Evolutionary conservation across 2,329 filamentous ascomycete genomes (phyloP).

Genomic region (Blumeria graminis): DNA sequence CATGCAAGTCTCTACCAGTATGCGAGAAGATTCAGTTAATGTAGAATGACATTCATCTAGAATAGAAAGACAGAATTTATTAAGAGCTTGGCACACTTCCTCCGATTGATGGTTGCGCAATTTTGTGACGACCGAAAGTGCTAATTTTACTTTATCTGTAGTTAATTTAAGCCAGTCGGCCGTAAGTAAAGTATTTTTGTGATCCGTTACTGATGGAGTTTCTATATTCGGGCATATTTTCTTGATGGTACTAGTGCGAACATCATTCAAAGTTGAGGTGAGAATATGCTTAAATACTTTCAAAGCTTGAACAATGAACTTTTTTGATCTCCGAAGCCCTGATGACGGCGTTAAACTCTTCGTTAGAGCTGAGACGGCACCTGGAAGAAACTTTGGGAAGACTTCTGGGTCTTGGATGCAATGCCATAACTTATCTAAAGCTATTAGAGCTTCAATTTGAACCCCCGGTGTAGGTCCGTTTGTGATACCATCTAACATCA

Average conservation of each 20-base stretch:
- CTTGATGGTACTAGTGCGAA: constrained; percentile 23
- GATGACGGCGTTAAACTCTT: constrained; percentile 45
- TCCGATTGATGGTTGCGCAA: constrained; percentile 44
- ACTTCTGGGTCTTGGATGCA: constrained; percentile 49
- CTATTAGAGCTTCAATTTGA: constrained; percentile 43
- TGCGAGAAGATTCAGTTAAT: constrained; percentile 39
- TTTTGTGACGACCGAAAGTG: constrained; percentile 53
- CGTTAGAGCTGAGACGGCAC: constrained; percentile 59
- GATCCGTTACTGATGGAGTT: constrained; percentile 9
- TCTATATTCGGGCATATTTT: constrained; percentile 3
- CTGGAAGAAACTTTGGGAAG: constrained; percentile 66
- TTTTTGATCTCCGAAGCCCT: constrained; percentile 31
- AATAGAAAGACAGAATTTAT: constrained; percentile 47
- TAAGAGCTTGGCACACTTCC: constrained; percentile 43
- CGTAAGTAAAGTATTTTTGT: constrained; percentile 18
- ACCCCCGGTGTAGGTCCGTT: constrained; percentile 40
- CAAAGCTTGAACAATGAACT: constrained; percentile 38
- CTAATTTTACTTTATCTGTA: constrained; percentile 56
- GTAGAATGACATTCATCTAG: constrained; percentile 58
- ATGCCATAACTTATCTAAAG: constrained; percentile 35
- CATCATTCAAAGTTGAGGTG: constrained; percentile 30
- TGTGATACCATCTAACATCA: constrained; percentile 50
- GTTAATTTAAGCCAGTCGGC: constrained; percentile 59
- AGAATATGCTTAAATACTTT: constrained; percentile 31
- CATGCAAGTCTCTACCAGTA: constrained; percentile 65